These are phyloP conservation scores for Globisporangium paroecandrum DNA, from an alignment of 352 stramenopile species.

Conservation along the genomic window DNA sequence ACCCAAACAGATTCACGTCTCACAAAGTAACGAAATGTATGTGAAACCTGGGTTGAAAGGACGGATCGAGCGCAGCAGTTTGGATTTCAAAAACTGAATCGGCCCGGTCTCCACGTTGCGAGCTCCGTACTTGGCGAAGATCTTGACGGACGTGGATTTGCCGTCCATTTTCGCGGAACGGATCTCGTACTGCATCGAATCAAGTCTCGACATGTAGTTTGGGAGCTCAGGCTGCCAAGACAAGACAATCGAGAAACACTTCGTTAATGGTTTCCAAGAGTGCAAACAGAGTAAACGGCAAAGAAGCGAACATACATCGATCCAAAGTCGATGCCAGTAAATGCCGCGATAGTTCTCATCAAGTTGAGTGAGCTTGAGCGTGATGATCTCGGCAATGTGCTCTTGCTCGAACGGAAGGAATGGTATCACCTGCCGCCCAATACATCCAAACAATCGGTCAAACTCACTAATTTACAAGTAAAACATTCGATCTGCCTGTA, in stretches of 20 bases:
- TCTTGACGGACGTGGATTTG: constrained; percentile 47
- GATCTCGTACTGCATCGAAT: constrained; percentile 74
- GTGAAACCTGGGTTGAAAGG: constrained; percentile 62
- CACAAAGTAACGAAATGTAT: neutral
- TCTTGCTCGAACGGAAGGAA: constrained; percentile 86
- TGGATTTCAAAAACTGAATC: constrained; percentile 80
- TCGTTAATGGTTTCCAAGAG: neutral
- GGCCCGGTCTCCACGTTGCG: constrained; percentile 75
- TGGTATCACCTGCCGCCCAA: constrained; percentile 60
- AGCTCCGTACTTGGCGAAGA: constrained; percentile 86
- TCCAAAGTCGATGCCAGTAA: constrained; percentile 76
- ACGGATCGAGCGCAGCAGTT: constrained; percentile 69
- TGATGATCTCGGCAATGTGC: constrained; percentile 78
- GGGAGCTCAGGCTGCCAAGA: constrained; percentile 41
- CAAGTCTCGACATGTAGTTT: constrained; percentile 64
- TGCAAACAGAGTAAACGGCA: neutral
- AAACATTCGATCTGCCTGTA: constrained; percentile 11
- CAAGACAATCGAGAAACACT: neutral
- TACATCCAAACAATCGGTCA: neutral
- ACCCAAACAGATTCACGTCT: neutral
- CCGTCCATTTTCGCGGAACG: constrained; percentile 48
- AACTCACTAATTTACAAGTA: neutral
- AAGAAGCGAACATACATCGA: constrained; percentile 41
- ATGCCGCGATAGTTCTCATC: constrained; percentile 67
- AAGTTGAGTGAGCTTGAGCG: constrained; percentile 75